Evolutionary conservation across 2,329 filamentous ascomycete genomes (phyloP).

Genomic region (Aspergillus tubingensis): DNA sequence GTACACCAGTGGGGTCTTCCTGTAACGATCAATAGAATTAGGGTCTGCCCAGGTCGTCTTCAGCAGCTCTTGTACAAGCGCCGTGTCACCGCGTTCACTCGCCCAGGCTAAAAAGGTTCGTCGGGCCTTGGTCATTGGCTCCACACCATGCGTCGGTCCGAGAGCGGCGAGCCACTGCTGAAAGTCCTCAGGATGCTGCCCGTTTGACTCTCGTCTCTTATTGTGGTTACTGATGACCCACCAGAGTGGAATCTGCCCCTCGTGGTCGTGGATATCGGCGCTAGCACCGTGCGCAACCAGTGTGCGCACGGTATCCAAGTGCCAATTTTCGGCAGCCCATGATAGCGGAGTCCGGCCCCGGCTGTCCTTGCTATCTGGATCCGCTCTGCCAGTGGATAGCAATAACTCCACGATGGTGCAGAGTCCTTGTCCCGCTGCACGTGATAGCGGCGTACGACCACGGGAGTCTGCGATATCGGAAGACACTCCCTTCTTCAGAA

Average conservation of each 20-base stretch:
- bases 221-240: constrained; percentile 15
- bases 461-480: constrained; percentile 9
- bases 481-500: constrained; percentile 10
- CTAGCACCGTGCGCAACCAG: constrained; percentile 10
- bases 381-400: constrained; percentile 5
- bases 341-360: constrained; percentile 14
- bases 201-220: background rate
- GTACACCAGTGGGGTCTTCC: constrained; percentile 20
- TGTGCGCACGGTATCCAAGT: constrained; percentile 5
- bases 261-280: constrained; percentile 16
- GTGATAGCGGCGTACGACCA: constrained; percentile 17
- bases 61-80: constrained; percentile 12
- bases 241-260: constrained; percentile 18
- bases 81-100: constrained; percentile 14
- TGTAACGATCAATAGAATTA: constrained; percentile 18
- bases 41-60: constrained; percentile 18
- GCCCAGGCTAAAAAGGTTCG: constrained; percentile 22
- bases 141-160: constrained; percentile 9
- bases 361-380: constrained; percentile 12
- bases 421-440: constrained; percentile 12
- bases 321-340: constrained; percentile 16
- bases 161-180: constrained; percentile 13
- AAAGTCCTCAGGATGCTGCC: background rate
- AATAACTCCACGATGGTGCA: constrained; percentile 5
- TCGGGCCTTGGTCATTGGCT: constrained; percentile 18